Evolutionary conservation across 2,329 filamentous ascomycete genomes (phyloP).

Genomic region (Colletotrichum simmondsii): DNA sequence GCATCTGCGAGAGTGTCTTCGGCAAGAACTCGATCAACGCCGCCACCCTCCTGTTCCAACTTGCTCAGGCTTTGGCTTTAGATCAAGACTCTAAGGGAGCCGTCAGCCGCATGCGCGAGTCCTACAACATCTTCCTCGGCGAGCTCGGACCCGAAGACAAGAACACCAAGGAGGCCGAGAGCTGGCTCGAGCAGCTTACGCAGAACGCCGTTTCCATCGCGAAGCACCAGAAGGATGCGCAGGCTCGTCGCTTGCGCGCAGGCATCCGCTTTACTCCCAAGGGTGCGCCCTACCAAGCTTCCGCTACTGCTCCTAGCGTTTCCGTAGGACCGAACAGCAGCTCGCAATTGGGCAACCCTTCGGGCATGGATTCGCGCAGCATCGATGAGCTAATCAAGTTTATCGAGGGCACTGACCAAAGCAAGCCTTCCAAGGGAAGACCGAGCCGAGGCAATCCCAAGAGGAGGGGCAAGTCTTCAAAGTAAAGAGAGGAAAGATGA

Average conservation of each 20-base stretch:
- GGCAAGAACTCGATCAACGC: slow-evolving; percentile 92
- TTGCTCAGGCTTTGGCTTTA: slow-evolving; percentile 94
- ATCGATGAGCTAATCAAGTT: slow-evolving; percentile 95
- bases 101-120: slow-evolving; percentile 93
- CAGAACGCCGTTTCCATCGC: slow-evolving; percentile 95
- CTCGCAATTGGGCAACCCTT: slow-evolving; percentile 38
- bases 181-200: slow-evolving; percentile 95
- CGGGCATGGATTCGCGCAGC: slow-evolving; percentile 77
- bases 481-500: slow-evolving; percentile 11
- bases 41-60: slow-evolving; percentile 95
- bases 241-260: slow-evolving; percentile 78
- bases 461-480: slow-evolving; percentile 52
- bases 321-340: slow-evolving; percentile 33
- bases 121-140: slow-evolving; percentile 92
- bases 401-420: slow-evolving; percentile 81
- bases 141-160: slow-evolving; percentile 91
- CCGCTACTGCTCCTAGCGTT: slow-evolving; percentile 40
- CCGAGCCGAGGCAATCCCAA: slow-evolving; percentile 66
- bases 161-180: slow-evolving; percentile 98
- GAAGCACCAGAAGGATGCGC: slow-evolving; percentile 89
- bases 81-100: slow-evolving; percentile 94
- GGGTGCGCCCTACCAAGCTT: slow-evolving; percentile 68
- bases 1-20: slow-evolving; percentile 89
- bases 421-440: slow-evolving; percentile 65
- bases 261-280: slow-evolving; percentile 75